Percentiles rank a stretch among this genome's conserved stretches.
Conservation (phyloP, 208 protist species). For the Naegleria fowleri region DNA sequence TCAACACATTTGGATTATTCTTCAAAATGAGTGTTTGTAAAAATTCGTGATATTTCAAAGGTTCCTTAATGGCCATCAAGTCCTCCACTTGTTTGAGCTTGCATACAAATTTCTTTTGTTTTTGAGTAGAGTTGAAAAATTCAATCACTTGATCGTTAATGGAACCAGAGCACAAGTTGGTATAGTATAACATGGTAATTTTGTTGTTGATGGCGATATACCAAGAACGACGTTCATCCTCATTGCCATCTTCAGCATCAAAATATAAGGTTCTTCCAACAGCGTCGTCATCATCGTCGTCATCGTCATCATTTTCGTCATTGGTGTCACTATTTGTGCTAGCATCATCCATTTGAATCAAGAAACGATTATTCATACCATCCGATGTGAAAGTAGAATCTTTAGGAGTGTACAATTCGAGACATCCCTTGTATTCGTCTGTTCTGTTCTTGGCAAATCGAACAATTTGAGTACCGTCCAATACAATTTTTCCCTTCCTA, state of each 20-base stretch:
- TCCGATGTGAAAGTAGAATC: background rate
- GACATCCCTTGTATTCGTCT: background rate
- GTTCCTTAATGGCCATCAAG: conserved; percentile 15
- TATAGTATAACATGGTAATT: background rate
- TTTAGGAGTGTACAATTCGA: background rate
- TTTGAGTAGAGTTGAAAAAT: background rate
- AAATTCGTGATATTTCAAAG: background rate
- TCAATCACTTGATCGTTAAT: background rate
- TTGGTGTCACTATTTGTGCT: background rate
- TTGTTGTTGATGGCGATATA: conserved; percentile 11
- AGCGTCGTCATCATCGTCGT: conserved; percentile 2
- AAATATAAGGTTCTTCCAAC: background rate
- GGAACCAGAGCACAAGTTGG: background rate
- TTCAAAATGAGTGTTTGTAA: background rate
- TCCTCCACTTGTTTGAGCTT: background rate
- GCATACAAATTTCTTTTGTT: background rate
- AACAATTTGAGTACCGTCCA: background rate
- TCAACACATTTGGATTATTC: background rate
- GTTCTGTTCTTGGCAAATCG: background rate
- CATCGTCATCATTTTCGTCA: background rate
- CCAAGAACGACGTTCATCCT: background rate
- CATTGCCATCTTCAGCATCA: background rate
- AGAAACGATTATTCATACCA: background rate
- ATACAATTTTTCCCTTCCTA: background rate
- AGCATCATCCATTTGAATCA: background rate